Percentiles rank a stretch among this genome's conserved stretches.
These are phyloP conservation scores for Calocera cornea DNA, from an alignment of 768 basidiomycete genomes.

Conservation along the genomic window DNA sequence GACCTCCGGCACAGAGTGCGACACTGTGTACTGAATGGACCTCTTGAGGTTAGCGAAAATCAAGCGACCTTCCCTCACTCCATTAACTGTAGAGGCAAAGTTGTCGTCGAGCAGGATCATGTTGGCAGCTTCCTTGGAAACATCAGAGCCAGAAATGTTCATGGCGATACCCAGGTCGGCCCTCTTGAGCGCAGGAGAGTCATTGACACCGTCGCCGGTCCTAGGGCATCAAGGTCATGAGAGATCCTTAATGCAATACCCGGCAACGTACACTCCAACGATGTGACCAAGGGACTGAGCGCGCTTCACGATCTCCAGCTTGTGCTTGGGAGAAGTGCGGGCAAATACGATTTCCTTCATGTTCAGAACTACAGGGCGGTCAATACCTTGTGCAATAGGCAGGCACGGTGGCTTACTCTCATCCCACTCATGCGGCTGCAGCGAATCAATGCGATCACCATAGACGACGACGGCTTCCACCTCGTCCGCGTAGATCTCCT, in stretches of 20 bases:
- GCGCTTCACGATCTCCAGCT: conserved; percentile 60
- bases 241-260: not conserved
- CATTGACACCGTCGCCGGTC: conserved; percentile 61
- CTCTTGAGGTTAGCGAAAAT: conserved; percentile 60
- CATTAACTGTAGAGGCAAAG: conserved; percentile 60
- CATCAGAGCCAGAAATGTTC: conserved; percentile 62
- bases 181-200: conserved; percentile 57
- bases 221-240: conserved; percentile 22
- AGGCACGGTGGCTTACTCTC: conserved; percentile 34
- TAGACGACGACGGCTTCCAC: conserved; percentile 52
- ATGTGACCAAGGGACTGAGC: conserved; percentile 59
- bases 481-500: conserved; percentile 56
- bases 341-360: conserved; percentile 62
- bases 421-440: conserved; percentile 59
- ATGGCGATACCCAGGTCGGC: conserved; percentile 62
- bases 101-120: conserved; percentile 65
- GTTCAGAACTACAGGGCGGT: conserved; percentile 38
- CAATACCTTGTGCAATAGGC: not conserved
- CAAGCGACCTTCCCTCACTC: conserved; percentile 53
- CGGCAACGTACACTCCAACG: conserved; percentile 47
- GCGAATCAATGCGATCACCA: conserved; percentile 49
- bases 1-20: conserved; percentile 56
- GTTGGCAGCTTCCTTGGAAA: conserved; percentile 61
- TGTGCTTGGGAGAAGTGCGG: conserved; percentile 57
- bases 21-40: conserved; percentile 57